Conservation (phyloP, 129 eudicot species). For the Chrysanthemum seticuspe region DNA sequence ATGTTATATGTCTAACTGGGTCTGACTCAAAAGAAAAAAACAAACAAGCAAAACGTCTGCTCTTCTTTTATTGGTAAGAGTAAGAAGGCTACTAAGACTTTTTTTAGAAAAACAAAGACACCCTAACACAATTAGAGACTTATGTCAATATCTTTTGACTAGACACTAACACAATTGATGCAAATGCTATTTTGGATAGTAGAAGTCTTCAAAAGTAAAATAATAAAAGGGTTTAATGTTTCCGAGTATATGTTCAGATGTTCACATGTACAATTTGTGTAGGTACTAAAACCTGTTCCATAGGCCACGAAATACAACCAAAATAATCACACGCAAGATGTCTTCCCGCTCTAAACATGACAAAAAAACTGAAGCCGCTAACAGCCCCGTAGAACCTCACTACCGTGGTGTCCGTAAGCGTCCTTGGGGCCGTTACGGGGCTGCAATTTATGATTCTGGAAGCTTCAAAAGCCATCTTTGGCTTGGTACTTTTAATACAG, state of each 20-base stretch:
- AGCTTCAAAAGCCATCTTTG: conserved; percentile 34
- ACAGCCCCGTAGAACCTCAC: conserved; percentile 18
- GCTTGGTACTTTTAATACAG: conserved; percentile 45
- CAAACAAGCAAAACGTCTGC: too few relatives aligned
- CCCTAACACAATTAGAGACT: too few relatives aligned
- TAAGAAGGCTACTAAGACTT: too few relatives aligned
- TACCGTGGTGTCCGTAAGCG: conserved; percentile 35
- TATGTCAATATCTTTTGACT: too few relatives aligned
- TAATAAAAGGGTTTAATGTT: neutral
- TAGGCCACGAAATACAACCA: conserved; percentile 37
- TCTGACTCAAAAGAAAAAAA: too few relatives aligned
- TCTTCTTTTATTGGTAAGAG: too few relatives aligned
- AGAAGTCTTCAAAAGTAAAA: conserved; percentile 1
- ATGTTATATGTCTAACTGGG: too few relatives aligned
- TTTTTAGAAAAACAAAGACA: too few relatives aligned
- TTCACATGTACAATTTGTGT: conserved; percentile 29
- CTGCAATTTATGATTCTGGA: conserved; percentile 34
- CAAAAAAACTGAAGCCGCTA: neutral
- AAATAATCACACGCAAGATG: conserved; percentile 31
- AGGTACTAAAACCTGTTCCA: conserved; percentile 32
- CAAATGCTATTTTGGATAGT: neutral
- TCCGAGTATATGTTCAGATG: neutral
- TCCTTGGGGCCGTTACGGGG: conserved; percentile 34
- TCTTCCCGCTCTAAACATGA: conserved; percentile 26
- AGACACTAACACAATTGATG: neutral